Conservation (phyloP, 371 early-diverging fungal genomes). For the Mortierella sp. region DNA sequence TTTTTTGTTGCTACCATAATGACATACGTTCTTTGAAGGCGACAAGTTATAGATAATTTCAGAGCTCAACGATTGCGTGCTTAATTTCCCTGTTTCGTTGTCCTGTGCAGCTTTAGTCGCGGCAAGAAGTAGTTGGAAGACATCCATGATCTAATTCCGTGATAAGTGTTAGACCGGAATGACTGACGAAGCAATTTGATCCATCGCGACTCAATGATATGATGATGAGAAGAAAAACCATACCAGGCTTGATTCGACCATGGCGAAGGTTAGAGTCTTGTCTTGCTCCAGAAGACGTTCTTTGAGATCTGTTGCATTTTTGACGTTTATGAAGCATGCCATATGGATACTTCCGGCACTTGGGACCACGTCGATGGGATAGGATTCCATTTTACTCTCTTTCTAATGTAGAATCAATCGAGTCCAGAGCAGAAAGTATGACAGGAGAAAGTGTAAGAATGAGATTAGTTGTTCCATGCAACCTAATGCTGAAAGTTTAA, state of each 20-base stretch:
- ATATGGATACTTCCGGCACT: constrained; percentile 61
- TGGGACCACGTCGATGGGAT: constrained; percentile 63
- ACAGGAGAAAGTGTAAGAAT: too few species aligned
- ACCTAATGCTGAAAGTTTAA: too few species aligned
- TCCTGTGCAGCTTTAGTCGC: constrained; percentile 66
- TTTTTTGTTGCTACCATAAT: background rate
- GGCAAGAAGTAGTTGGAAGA: constrained; percentile 63
- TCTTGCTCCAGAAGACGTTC: constrained; percentile 65
- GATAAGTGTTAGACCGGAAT: background rate
- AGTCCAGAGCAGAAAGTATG: background rate
- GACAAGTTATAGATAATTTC: constrained; percentile 72
- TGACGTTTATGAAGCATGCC: constrained; percentile 65
- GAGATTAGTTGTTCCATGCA: too few species aligned
- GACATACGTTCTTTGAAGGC: constrained; percentile 63
- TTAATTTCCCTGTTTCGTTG: constrained; percentile 60
- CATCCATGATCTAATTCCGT: constrained; percentile 61
- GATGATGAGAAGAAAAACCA: background rate
- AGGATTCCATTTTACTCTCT: constrained; percentile 63
- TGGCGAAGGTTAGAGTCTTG: constrained; percentile 59
- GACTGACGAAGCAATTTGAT: background rate
- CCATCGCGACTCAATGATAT: too few species aligned
- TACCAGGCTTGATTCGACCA: constrained; percentile 68
- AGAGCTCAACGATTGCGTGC: constrained; percentile 66
- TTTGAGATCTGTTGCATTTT: constrained; percentile 64
- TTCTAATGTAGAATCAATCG: background rate